Conservation (phyloP, 2,329 filamentous ascomycete species). For the Epichloe uncinata region DNA sequence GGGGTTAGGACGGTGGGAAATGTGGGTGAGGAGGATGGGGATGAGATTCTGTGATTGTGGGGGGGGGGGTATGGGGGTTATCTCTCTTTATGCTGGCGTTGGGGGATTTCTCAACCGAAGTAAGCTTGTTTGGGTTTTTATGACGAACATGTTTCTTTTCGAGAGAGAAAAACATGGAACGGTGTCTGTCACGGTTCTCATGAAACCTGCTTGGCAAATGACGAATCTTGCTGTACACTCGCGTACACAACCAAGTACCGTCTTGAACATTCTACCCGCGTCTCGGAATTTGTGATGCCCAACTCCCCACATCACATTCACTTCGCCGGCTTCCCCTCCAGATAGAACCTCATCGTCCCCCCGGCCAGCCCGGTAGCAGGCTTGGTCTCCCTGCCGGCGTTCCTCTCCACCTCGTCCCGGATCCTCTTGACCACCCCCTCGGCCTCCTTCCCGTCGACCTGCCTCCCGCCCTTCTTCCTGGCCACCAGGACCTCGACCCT, state of each 20-base stretch:
- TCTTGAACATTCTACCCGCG: too few relatives aligned
- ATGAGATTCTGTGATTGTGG: conserved; percentile 2
- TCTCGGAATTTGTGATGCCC: background rate
- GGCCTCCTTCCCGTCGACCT: conserved; percentile 48
- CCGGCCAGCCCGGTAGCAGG: conserved; percentile 31
- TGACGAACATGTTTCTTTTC: background rate
- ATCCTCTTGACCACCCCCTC: conserved; percentile 37
- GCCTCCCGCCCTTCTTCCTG: conserved; percentile 47
- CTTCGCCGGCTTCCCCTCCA: conserved; percentile 21
- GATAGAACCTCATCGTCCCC: conserved; percentile 27
- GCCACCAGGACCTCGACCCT: conserved; percentile 62
- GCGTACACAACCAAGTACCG: too few relatives aligned
- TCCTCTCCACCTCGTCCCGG: conserved; percentile 19
- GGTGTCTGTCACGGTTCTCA: too few relatives aligned
- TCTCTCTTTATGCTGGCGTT: background rate
- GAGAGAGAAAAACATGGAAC: too few relatives aligned
- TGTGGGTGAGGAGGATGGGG: background rate
- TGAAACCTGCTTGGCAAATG: too few relatives aligned
- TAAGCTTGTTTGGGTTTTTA: background rate
- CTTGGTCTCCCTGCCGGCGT: conserved; percentile 32
- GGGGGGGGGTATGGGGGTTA: background rate
- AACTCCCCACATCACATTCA: background rate
- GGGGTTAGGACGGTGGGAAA: conserved; percentile 1
- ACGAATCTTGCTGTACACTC: too few relatives aligned
- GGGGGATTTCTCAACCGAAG: background rate